Percentiles rank a stretch among this genome's conserved stretches.
Evolutionary conservation across 1,284 basidiomycete genomes (phyloP).

Genomic region (Mycena citricolor): DNA sequence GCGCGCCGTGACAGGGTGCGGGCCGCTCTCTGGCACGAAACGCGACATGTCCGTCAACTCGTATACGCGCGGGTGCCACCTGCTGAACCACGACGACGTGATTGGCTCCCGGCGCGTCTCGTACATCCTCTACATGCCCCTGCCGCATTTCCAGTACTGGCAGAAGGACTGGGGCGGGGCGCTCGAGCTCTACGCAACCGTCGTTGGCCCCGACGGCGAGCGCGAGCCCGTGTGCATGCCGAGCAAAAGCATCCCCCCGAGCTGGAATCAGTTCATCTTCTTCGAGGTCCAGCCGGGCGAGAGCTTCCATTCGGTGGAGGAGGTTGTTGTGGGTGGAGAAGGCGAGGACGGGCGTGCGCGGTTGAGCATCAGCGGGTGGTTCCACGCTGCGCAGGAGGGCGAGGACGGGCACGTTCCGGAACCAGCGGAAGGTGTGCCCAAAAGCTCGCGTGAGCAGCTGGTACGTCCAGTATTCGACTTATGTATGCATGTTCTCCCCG

Average conservation of each 20-base stretch:
- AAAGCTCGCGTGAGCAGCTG: constrained; percentile 79
- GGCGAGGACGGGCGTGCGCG: constrained; percentile 69
- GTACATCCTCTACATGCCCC: constrained; percentile 97
- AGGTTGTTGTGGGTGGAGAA: constrained; percentile 82
- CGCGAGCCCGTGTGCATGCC: constrained; percentile 67
- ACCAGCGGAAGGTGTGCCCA: constrained; percentile 40
- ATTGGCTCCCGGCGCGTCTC: constrained; percentile 94
- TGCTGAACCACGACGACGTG: constrained; percentile 97
- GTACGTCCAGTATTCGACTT: no score
- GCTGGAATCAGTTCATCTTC: constrained; percentile 97
- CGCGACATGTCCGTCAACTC: constrained; percentile 97
- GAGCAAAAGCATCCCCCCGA: constrained; percentile 67
- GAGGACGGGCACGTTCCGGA: constrained; percentile 83
- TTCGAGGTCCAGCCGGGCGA: constrained; percentile 89
- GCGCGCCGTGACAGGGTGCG: constrained; percentile 89
- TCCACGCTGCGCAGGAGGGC: constrained; percentile 88
- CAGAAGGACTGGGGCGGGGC: constrained; percentile 90
- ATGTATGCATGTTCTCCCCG: no score
- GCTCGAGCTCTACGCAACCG: constrained; percentile 89
- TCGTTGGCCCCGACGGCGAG: constrained; percentile 44
- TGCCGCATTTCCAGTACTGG: constrained; percentile 69
- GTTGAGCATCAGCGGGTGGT: constrained; percentile 95
- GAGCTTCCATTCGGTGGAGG: constrained; percentile 97
- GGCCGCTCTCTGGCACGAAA: constrained; percentile 87
- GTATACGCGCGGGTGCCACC: constrained; percentile 89